Conservation (phyloP, 2,329 filamentous ascomycete species). For the Fusarium sp. region DNA sequence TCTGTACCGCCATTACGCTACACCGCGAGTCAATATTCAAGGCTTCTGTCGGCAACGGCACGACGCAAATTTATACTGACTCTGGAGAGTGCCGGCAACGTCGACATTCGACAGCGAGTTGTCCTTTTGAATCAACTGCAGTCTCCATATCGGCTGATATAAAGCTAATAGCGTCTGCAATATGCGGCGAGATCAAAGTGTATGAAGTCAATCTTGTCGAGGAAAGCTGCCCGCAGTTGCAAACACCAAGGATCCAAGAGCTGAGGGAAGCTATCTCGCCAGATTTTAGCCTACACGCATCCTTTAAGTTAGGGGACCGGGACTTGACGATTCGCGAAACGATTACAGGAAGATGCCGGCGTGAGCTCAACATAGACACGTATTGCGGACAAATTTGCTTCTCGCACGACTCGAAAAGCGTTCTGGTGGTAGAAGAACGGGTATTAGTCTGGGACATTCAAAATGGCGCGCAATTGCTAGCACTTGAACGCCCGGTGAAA, state of each 20-base stretch:
- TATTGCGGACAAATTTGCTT: neutral
- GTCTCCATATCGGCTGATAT: neutral
- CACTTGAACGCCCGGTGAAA: neutral
- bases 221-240: neutral
- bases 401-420: neutral
- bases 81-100: neutral
- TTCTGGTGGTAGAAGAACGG: neutral
- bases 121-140: neutral
- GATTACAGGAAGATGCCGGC: neutral
- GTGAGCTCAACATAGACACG: neutral
- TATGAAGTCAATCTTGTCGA: neutral
- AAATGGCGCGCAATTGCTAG: neutral
- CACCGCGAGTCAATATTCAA: too few relatives aligned
- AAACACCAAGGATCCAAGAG: neutral
- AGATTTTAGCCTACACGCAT: neutral
- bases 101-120: neutral
- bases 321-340: neutral
- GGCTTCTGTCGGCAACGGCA: too few relatives aligned
- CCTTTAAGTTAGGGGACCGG: neutral
- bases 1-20: too few relatives aligned
- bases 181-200: neutral
- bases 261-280: neutral
- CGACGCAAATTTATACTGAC: neutral
- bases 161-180: neutral
- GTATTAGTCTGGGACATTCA: neutral